Evolutionary conservation across 2,329 filamentous ascomycete genomes (phyloP), one percentile per base, ranked within the genome.

Genomic region (Paraphaeosphaeria sporulosa): DNA sequence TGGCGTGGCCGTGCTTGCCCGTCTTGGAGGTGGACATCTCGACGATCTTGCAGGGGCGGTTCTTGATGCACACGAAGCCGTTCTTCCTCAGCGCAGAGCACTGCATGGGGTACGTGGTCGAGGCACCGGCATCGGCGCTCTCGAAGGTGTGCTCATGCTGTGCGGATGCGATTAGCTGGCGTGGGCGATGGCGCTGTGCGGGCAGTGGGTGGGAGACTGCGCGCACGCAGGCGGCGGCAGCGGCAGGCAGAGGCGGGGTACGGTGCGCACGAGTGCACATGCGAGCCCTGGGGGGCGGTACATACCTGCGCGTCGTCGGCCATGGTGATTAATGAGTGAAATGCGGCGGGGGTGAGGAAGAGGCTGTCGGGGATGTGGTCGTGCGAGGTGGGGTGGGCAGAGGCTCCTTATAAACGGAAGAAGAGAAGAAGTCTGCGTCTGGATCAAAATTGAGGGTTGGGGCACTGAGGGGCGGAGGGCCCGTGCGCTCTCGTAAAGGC

Each of bases 21-120:
- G 95, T 99, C 94, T 99, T 99, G 83, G 95, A 99, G 86, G 95
- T 99, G 74, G 93, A 97, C 96, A 99, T 99, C 80, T 99, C 95
- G 83, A 98, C 92, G 78, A 99, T 99, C 92, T 98, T 99, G 94
- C 95, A 99, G 77, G 95, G 96, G 77, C 95, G 95, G 84, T 87
- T 85, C 90, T 99, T 99, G 86, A 99, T 98, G 82, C 94, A 90
- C 83, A 99, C 95, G 88, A 91, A 90, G 72, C 95, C 94, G 90
- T 96, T 96, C 94, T 99, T 98, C 82, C 95, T 91, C 87, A 99
- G 89, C 78, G 96, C 94, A 86, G 96, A 99, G 86, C 95, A 99
- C 89, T 99, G 95, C 93, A 96, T 96, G 76, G 95, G 95, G 86
- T 81, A 97, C 80, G 95, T 99, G 79, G 86, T 80, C 74, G 95